Percentiles rank a stretch among this genome's conserved stretches.
Evolutionary conservation across 139 green algal genomes (phyloP).

Genomic region (Ettlia oleoabundans): DNA sequence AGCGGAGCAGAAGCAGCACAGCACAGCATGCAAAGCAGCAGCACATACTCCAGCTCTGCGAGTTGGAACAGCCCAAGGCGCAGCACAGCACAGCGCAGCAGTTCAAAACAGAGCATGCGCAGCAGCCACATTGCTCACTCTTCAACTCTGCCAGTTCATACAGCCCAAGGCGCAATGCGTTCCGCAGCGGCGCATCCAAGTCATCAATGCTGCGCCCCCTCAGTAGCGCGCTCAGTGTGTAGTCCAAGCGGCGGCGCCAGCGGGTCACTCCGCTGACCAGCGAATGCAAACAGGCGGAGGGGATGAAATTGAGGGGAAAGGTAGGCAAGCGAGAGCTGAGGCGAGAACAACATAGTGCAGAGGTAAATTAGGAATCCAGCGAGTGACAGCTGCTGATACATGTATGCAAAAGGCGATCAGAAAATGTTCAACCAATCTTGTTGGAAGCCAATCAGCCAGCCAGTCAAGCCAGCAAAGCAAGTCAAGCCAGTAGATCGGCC

Average conservation of each 20-base stretch:
- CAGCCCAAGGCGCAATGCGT: slow-evolving; percentile 74
- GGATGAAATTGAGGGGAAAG: too few relatives aligned
- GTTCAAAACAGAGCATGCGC: neutral
- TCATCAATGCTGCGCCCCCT: slow-evolving; percentile 21
- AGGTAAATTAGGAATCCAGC: too few relatives aligned
- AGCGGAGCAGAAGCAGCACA: neutral
- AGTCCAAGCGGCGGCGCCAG: slow-evolving; percentile 67
- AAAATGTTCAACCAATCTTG: too few relatives aligned
- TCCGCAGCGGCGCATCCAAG: slow-evolving; percentile 33
- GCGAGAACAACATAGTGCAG: too few relatives aligned
- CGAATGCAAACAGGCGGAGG: too few relatives aligned
- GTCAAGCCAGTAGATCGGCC: too few relatives aligned
- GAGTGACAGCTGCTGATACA: too few relatives aligned
- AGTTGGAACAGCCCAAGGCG: too few relatives aligned
- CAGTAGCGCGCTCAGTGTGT: slow-evolving; percentile 16
- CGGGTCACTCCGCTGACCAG: slow-evolving; percentile 70
- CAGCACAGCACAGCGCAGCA: neutral
- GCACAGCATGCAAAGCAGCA: neutral
- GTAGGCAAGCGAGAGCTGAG: too few relatives aligned
- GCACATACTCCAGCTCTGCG: neutral
- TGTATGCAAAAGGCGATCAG: too few relatives aligned
- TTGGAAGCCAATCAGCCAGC: too few relatives aligned
- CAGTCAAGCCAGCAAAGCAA: too few relatives aligned
- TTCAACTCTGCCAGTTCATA: slow-evolving; percentile 73
- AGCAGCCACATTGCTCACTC: neutral